phyloP scores from a whole-genome alignment of 371 early-diverging fungal species.

The Mucor mucedo region DNA sequence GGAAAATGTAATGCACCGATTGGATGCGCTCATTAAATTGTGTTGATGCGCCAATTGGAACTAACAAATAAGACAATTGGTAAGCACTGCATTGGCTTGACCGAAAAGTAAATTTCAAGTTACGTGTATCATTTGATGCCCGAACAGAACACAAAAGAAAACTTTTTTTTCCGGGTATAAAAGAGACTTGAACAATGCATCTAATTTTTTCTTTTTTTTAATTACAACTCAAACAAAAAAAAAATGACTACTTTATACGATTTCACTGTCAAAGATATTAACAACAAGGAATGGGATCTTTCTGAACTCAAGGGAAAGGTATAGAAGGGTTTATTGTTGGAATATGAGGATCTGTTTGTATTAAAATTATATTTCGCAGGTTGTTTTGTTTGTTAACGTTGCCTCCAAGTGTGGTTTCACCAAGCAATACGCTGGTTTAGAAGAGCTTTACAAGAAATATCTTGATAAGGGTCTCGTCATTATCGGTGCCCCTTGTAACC shows the following conservation, averaged over 20 bases:
- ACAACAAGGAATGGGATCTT: conserved; percentile 33
- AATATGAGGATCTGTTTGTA: background rate
- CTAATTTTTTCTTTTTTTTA: conserved; percentile 7
- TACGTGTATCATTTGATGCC: background rate
- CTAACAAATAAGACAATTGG: no score
- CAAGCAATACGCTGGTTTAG: conserved; percentile 83
- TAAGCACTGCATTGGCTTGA: no score
- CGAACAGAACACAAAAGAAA: background rate
- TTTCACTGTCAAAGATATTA: conserved; percentile 38
- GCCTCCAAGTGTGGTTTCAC: conserved; percentile 96
- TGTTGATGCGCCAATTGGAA: no score
- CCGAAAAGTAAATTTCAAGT: no score
- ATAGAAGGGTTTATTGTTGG: background rate
- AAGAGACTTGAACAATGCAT: background rate
- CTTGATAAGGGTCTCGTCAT: conserved; percentile 70
- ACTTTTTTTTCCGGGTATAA: background rate
- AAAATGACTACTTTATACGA: conserved; percentile 38
- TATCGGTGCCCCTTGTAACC: conserved; percentile 88
- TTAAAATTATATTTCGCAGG: conserved; percentile 40
- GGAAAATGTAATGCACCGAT: no score
- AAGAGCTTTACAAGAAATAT: conserved; percentile 79
- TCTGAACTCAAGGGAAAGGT: conserved; percentile 39
- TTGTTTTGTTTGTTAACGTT: conserved; percentile 88
- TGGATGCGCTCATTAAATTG: no score
- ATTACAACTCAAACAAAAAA: conserved; percentile 2